Evolutionary conservation across 306 rosid genomes (phyloP).

Genomic region (Quercus engelmannii): DNA sequence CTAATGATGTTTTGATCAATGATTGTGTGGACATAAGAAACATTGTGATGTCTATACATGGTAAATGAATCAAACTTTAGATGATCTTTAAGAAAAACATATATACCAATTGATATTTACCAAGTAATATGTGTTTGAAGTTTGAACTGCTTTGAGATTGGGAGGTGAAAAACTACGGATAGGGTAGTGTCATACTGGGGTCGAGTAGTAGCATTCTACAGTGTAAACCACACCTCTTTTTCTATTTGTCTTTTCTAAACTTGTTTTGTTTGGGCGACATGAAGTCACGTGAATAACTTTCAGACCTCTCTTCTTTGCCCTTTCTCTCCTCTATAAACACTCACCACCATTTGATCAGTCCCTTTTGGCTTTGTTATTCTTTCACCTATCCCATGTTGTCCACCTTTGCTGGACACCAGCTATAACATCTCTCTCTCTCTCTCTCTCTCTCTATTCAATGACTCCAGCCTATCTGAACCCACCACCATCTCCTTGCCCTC

Average conservation of each 20-base stretch:
- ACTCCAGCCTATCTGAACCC: slow-evolving; percentile 51
- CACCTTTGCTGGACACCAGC: slow-evolving; percentile 24
- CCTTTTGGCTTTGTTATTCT: slow-evolving; percentile 18
- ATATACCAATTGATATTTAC: neutral
- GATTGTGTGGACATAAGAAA: too few species aligned
- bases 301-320: slow-evolving; percentile 27
- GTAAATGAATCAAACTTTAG: too few species aligned
- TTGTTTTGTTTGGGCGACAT: slow-evolving; percentile 31
- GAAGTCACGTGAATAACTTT: slow-evolving; percentile 56
- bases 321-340: slow-evolving; percentile 24
- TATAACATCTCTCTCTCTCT: neutral
- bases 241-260: slow-evolving; percentile 43
- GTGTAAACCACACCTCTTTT: slow-evolving; percentile 33
- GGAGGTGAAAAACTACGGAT: slow-evolving; percentile 25
- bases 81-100: neutral
- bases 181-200: slow-evolving; percentile 35
- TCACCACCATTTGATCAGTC: slow-evolving; percentile 21
- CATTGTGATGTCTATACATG: too few species aligned
- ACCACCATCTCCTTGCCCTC: slow-evolving; percentile 34
- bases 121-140: neutral
- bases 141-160: neutral
- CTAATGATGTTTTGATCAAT: too few species aligned
- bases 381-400: slow-evolving; percentile 32
- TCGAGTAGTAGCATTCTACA: slow-evolving; percentile 48
- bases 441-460: slow-evolving; percentile 26